Evolutionary conservation across 2,329 filamentous ascomycete genomes (phyloP).

Genomic region (Fusarium piperis): DNA sequence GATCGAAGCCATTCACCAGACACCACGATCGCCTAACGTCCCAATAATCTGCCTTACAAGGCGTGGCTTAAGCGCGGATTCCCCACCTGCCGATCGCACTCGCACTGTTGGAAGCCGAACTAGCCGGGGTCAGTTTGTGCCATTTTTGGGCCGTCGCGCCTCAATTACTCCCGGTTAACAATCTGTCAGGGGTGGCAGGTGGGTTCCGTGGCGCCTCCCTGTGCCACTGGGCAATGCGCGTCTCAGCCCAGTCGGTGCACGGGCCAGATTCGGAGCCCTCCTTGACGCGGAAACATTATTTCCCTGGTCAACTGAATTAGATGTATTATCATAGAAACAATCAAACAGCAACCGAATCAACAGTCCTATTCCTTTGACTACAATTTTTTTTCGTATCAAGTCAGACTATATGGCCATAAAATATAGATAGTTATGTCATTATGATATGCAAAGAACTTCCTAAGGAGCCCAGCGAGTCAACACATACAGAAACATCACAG

Average conservation of each 20-base stretch:
- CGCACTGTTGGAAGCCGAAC: slow-evolving; percentile 7
- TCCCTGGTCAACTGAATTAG: neutral
- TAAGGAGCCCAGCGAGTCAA: neutral
- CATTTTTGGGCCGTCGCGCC: slow-evolving; percentile 1
- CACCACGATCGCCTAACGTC: slow-evolving; percentile 4
- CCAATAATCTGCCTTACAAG: neutral
- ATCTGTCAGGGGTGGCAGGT: slow-evolving; percentile 1
- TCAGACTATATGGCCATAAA: neutral
- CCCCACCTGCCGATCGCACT: slow-evolving; percentile 2
- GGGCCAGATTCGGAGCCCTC: slow-evolving; percentile 9
- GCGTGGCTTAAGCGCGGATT: slow-evolving; percentile 17
- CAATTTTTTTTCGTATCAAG: too few relatives aligned
- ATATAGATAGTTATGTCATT: neutral
- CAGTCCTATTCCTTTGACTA: neutral
- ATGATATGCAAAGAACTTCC: neutral
- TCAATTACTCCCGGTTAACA: slow-evolving; percentile 8
- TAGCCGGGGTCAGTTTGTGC: neutral
- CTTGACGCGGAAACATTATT: neutral
- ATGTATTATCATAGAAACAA: neutral
- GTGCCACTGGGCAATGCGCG: slow-evolving; percentile 37
- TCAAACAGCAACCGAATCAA: neutral
- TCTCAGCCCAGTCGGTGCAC: slow-evolving; percentile 32
- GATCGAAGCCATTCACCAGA: neutral
- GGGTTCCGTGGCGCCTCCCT: slow-evolving; percentile 5
- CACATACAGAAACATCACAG: neutral